A percentile compares a stretch with the other conserved stretches of the same genome.
Conservation (phyloP, 108 stramenopile species). For the Fragilaria radians region DNA sequence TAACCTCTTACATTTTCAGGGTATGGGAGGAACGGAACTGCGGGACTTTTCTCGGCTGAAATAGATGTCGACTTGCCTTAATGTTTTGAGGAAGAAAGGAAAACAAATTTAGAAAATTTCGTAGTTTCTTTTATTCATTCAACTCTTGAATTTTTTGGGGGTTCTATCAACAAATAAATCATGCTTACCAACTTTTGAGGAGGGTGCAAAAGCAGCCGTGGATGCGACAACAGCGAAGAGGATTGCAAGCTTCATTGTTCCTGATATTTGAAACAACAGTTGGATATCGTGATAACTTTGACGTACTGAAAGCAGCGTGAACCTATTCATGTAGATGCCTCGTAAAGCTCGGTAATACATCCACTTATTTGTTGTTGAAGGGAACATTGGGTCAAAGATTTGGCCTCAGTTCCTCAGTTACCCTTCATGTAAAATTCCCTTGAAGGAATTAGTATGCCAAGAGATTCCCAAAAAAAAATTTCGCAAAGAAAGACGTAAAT, state of each 20-base stretch:
- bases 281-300: too few species aligned
- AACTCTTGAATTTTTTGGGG: neutral
- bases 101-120: neutral
- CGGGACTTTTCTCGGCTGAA: conserved; percentile 36
- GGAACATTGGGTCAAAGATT: too few species aligned
- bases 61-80: conserved; percentile 24
- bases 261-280: too few species aligned
- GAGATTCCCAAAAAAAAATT: too few species aligned
- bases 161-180: neutral
- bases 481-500: too few species aligned
- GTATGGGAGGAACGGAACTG: conserved; percentile 89
- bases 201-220: conserved; percentile 52
- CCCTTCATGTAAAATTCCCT: too few species aligned
- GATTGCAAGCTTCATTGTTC: conserved; percentile 41
- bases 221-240: conserved; percentile 48
- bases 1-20: conserved; percentile 88
- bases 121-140: neutral
- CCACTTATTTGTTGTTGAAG: too few species aligned
- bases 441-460: too few species aligned
- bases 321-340: too few species aligned
- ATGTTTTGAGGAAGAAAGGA: neutral
- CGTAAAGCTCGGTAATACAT: too few species aligned
- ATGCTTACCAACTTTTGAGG: conserved; percentile 16
- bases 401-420: too few species aligned
- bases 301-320: too few species aligned